Evolutionary conservation across 495 filamentous ascomycete genomes (phyloP), one percentile per base, ranked within the genome.

Genomic region (Rhizodiscina lignyota): DNA sequence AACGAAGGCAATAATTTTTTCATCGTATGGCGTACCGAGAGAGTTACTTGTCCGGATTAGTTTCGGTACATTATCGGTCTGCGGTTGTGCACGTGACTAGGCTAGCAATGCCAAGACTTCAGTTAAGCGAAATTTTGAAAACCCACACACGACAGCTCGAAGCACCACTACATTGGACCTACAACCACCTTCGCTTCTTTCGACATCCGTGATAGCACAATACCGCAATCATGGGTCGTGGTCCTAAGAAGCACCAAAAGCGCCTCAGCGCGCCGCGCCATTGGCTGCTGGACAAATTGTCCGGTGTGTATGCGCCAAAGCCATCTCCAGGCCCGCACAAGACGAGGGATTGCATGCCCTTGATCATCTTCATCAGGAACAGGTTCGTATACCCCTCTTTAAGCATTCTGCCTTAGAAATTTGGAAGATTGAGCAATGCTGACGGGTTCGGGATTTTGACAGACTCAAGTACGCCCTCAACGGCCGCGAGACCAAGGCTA

Each of bases 191-290:
- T n/a, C n/a, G n/a, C n/a, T n/a, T n/a, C n/a, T n/a, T n/a, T n/a
- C n/a, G n/a, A n/a, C n/a, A n/a, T n/a, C n/a, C n/a, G n/a, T n/a
- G n/a, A n/a, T n/a, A n/a, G n/a, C n/a, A n/a, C n/a, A n/a, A n/a
- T n/a, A n/a, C n/a, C n/a, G n/a, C n/a, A n/a, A n/a, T n/a, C n/a
- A n/a, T n/a, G n/a, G n/a, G n/a, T n/a, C n/a, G n/a, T n/a, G n/a
- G n/a, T n/a, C n/a, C n/a, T n/a, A 93, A 87, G 75, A 97, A 97
- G 75, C 91, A 97, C 67, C 85, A 94, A 62, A 96, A 97, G 87
- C 84, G 89, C 72, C 73, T 96, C 54, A 86, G 81, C 62, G 89
- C 89, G 60, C 89, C 89, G 52, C 87, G 81, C 60, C 89, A 96
- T 75, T 97, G 91, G 89, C 83, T 97, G 55, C 72, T 97, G 56